Conservation (phyloP, 495 filamentous ascomycete species). For the Penicillium waksmanii region DNA sequence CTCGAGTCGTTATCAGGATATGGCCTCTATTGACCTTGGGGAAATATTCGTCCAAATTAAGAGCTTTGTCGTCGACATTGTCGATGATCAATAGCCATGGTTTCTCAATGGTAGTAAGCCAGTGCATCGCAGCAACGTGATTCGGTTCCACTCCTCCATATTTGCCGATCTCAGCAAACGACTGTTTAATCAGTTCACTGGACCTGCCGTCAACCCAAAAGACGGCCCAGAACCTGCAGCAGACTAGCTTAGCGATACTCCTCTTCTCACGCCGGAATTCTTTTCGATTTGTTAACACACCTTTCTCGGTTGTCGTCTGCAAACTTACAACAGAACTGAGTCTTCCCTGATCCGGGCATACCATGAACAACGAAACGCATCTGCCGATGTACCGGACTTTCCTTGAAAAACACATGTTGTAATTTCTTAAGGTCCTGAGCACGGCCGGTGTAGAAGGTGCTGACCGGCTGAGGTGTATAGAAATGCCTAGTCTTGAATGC, state of each 20-base stretch:
- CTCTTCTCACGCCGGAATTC: not conserved
- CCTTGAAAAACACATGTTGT: not conserved
- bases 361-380: constrained; percentile 38
- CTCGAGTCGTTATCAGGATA: constrained; percentile 20
- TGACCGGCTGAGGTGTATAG: constrained; percentile 34
- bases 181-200: not conserved
- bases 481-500: constrained; percentile 14
- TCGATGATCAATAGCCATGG: constrained; percentile 48
- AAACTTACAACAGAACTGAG: constrained; percentile 40
- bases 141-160: constrained; percentile 13
- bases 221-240: not conserved
- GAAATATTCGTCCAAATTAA: constrained; percentile 23
- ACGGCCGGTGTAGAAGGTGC: constrained; percentile 37
- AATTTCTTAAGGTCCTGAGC: not conserved
- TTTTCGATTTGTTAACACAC: not conserved
- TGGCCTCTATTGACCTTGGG: constrained; percentile 36
- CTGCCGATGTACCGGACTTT: constrained; percentile 5
- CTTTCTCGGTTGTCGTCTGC: constrained; percentile 31
- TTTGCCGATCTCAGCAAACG: constrained; percentile 7
- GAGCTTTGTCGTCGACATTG: constrained; percentile 37
- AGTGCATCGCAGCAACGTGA: constrained; percentile 17
- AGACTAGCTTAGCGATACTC: not conserved
- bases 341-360: constrained; percentile 42
- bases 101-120: constrained; percentile 17
- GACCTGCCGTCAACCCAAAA: not conserved